Base-by-base conservation (phyloP, 495 filamentous ascomycete species). In the Letharia lupina region DNA sequence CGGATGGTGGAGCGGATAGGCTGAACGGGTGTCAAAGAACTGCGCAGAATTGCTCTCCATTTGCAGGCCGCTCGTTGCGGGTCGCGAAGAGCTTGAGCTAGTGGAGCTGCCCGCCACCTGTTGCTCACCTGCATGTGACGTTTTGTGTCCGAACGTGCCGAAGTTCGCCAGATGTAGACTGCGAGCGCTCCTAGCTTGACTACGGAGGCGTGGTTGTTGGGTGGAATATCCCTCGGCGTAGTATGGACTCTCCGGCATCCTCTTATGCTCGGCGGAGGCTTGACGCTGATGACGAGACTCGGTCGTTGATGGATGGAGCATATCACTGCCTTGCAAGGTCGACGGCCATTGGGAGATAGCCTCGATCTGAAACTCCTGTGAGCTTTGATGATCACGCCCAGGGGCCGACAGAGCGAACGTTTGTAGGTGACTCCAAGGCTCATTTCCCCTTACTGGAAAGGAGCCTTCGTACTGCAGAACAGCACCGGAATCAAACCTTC, bases 391-490 rank as follows among this genome's bases (percentile, higher is more conserved):
- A 60, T 61, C 45, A 65, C 39, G 37, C 13, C 8, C 45, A 23
- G 64, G 56, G 42, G 44, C 56, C 33, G 35, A 65, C 33, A 41
- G 31, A 31, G 57, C 64, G 58, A 52, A 61, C 40, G 52, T 44
- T 47, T 60, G 63, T 37, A 65, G 42, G 54, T 28, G 56, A 65
- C 56, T 61, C 64, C 64, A 65, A 18, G 64, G 64, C 54, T 37
- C 54, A 12, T 12, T 39, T 11, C 60, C 63, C 7, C 9, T 40
- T 44, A 45, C 15, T 28, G 11, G 40, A 23, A 39, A 48, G 31
- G 54, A 60, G 31, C 52, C 63, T 45, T 37, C 33, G 33, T 45
- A 61, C 59, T 45, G 59, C 23, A 12, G 31, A 37, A n/a, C 40
- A 42, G 28, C 3, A 65, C 23, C 5, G 40, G 41, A 54, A 54